A percentile compares a stretch with the other conserved stretches of the same genome.
Evolutionary conservation across 768 basidiomycete species (phyloP).

Genomic region (Termitomyces bulborhizus): DNA sequence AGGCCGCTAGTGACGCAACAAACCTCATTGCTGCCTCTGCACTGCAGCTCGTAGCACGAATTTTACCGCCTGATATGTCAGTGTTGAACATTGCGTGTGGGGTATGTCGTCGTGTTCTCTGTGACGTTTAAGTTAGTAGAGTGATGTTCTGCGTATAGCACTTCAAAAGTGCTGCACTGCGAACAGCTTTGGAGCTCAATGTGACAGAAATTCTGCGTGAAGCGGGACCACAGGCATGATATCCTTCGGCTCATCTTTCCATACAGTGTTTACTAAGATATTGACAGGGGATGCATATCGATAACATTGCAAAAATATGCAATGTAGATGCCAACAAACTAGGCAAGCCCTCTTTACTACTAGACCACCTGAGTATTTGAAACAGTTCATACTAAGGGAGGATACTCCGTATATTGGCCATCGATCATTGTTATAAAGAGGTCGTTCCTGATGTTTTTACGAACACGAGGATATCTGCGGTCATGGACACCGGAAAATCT

Average conservation of each 20-base stretch:
- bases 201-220: slow-evolving; percentile 28
- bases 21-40: slow-evolving; percentile 27
- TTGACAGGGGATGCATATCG: slow-evolving; percentile 29
- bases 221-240: slow-evolving; percentile 24
- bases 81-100: slow-evolving; percentile 17
- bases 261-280: not conserved
- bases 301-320: slow-evolving; percentile 27
- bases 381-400: not conserved
- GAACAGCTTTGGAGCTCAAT: slow-evolving; percentile 17
- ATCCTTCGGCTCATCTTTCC: not conserved
- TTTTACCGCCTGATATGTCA: slow-evolving; percentile 20
- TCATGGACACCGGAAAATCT: slow-evolving; percentile 24
- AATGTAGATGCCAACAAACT: slow-evolving; percentile 26
- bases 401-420: slow-evolving; percentile 27
- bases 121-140: not conserved
- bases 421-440: slow-evolving; percentile 30
- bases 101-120: slow-evolving; percentile 11
- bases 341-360: slow-evolving; percentile 15
- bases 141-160: not conserved
- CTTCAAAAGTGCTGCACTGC: slow-evolving; percentile 19
- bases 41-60: slow-evolving; percentile 24
- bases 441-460: slow-evolving; percentile 28
- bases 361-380: not conserved
- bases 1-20: slow-evolving; percentile 21
- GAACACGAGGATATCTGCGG: slow-evolving; percentile 27